phyloP scores from a whole-genome alignment of 352 stramenopile species.

The Pseudoperonospora humuli region DNA sequence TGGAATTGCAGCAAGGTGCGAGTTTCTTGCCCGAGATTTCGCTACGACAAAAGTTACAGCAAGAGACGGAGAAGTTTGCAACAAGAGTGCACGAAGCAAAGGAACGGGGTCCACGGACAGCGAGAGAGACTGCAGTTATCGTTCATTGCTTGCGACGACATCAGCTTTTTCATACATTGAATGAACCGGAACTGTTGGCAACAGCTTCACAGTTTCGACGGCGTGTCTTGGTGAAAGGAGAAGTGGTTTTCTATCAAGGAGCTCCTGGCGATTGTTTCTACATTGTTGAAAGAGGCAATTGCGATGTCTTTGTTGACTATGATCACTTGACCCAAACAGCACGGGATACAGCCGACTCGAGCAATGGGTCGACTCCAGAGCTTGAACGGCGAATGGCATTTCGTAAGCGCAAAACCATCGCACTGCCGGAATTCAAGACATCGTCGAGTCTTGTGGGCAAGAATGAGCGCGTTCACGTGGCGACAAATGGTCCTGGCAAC shows the following conservation, averaged over 20 bases:
- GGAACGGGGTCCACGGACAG: slow-evolving; percentile 24
- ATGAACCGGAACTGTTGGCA: slow-evolving; percentile 49
- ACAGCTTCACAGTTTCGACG: slow-evolving; percentile 56
- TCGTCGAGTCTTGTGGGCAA: slow-evolving; percentile 48
- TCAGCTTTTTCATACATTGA: slow-evolving; percentile 75
- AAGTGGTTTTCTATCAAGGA: slow-evolving; percentile 85
- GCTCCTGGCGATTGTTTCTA: slow-evolving; percentile 69
- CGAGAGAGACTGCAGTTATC: slow-evolving; percentile 37
- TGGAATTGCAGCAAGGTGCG: slow-evolving; percentile 73
- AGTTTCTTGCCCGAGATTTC: slow-evolving; percentile 68
- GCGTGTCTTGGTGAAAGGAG: slow-evolving; percentile 39
- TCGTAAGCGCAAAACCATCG: slow-evolving; percentile 60
- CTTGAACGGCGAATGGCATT: slow-evolving; percentile 20
- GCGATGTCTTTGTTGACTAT: slow-evolving; percentile 81
- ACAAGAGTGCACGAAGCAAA: slow-evolving; percentile 26
- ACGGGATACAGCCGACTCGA: slow-evolving; percentile 10
- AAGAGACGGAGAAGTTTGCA: slow-evolving; percentile 24
- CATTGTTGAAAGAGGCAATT: slow-evolving; percentile 70
- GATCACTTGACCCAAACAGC: slow-evolving; percentile 46
- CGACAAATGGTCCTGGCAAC: slow-evolving; percentile 68
- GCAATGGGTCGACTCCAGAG: slow-evolving; percentile 10
- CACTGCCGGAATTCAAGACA: slow-evolving; percentile 59
- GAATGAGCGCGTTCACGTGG: slow-evolving; percentile 66
- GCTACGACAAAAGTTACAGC: slow-evolving; percentile 32
- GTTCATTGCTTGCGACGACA: slow-evolving; percentile 65